Base-by-base conservation (phyloP, 305 asterid genomes). In the Fraxinus latifolia region DNA sequence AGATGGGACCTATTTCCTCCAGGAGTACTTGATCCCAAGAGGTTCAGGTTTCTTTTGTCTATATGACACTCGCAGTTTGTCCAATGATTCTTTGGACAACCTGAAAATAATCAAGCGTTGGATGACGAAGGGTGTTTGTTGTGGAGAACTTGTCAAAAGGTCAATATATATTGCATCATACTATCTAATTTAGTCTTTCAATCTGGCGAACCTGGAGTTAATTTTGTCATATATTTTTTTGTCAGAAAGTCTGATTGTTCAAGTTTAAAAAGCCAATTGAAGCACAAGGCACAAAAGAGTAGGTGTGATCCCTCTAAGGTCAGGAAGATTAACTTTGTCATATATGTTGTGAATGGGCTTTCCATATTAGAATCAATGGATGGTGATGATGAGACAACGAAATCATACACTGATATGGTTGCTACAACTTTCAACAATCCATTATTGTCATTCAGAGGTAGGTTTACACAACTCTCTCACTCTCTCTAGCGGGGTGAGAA, bases 321-420 rank as follows among this genome's bases (percentile, higher is more conserved):
- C 58, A 87, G 86, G 85, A 74, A 25, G 60, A 83, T 93, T 80
- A 88, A 88, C 87, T 95, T 79, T 86, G 94, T 90, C 87, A 83
- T 93, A 85, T 91, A 92, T 80, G 98, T 93, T 32, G 97, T 95
- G 80, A 91, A 93, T 58, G 98, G 91, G 80, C 77, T 90, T 71
- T 89, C 97, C 23, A 89, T 95, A 76, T 77, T 93, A 75, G 95
- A 95, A 77, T 85, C 88, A 5, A 84, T 95, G 89, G 85, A 80
- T 42, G 75, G 86, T 37, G 79, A 32, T 47, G 86, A 87, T 78
- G 91, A 82, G 80, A 78, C 62, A 80, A 80, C 80, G 86, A 84
- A 81, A 70, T 65, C 42, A 37, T 86, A 87, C 81, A 82, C 79
- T 50, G 85, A 87, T 84, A 82, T 80, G 88, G 86, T 92, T 65